phyloP scores from a whole-genome alignment of 1,284 basidiomycete species.

The Leccinum angustisporum region DNA sequence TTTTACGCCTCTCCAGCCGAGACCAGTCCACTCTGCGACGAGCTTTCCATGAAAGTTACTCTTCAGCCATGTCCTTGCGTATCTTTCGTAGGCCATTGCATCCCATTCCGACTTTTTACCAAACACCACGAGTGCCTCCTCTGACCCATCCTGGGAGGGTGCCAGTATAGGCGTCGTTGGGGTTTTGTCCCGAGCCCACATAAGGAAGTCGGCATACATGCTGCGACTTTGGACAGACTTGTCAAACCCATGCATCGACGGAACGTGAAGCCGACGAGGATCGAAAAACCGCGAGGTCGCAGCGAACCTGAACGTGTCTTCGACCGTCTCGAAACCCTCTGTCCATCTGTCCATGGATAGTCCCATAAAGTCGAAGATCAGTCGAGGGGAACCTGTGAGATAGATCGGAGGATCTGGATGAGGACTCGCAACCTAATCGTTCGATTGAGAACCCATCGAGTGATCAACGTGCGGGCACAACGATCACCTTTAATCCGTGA shows the following conservation, averaged over 20 bases:
- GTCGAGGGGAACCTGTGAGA: constrained; percentile 44
- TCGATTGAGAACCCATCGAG: constrained; percentile 3
- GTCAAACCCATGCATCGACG: constrained; percentile 36
- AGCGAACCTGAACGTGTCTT: constrained; percentile 58
- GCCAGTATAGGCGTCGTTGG: constrained; percentile 5
- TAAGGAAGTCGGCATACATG: constrained; percentile 61
- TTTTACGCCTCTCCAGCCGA: constrained; percentile 50
- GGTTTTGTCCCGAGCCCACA: constrained; percentile 41
- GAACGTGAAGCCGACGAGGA: constrained; percentile 29
- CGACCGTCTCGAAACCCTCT: constrained; percentile 52
- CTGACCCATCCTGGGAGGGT: constrained; percentile 24
- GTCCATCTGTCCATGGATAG: constrained; percentile 51
- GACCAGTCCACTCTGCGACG: constrained; percentile 54
- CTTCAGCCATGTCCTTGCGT: constrained; percentile 40
- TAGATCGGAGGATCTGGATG: constrained; percentile 41
- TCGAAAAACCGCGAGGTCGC: constrained; percentile 52
- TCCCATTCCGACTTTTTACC: constrained; percentile 52
- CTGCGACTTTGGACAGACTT: constrained; percentile 49
- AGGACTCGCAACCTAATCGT: constrained; percentile 41
- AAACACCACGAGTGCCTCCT: constrained; percentile 54
- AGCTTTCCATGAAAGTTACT: constrained; percentile 49
- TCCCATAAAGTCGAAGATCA: constrained; percentile 55
- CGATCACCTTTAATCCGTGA: constrained; percentile 57
- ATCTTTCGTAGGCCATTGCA: constrained; percentile 34
- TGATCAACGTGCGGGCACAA: not conserved